A percentile compares a stretch with the other conserved stretches of the same genome.
Conservation (phyloP, 208 protist species). For the Trichomonas vaginalis region DNA sequence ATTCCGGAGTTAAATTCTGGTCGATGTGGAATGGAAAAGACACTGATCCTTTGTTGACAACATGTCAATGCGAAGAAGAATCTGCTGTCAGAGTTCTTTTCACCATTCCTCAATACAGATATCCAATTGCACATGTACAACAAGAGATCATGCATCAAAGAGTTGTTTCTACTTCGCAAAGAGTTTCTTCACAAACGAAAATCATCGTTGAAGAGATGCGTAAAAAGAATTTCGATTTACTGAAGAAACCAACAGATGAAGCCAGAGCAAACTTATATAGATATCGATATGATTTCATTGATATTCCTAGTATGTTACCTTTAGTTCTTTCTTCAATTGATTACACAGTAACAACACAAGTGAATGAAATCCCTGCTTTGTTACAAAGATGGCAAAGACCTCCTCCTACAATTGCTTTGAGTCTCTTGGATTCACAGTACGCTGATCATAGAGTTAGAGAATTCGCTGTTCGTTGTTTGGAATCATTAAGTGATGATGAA, state of each 20-base stretch:
- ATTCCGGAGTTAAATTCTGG: background rate
- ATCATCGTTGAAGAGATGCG: background rate
- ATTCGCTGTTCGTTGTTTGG: constrained; percentile 40
- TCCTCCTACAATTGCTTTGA: constrained; percentile 31
- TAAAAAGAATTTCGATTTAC: background rate
- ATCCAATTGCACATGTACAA: background rate
- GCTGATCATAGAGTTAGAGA: constrained; percentile 44
- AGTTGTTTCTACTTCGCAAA: background rate
- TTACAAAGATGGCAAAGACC: background rate
- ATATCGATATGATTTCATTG: background rate
- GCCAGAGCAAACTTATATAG: background rate
- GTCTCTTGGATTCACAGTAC: constrained; percentile 52
- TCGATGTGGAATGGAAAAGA: background rate
- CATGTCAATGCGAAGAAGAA: background rate
- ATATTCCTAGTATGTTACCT: background rate
- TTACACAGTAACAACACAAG: background rate
- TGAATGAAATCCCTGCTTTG: background rate
- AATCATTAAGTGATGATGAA: constrained; percentile 25
- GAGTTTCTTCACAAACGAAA: background rate
- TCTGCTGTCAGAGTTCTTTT: background rate
- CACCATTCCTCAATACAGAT: background rate
- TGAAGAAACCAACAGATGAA: background rate
- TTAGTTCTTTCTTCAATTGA: background rate
- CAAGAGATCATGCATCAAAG: background rate
- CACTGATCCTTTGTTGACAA: background rate